Base-by-base conservation (phyloP, 257 asterid genomes). In the Plantago ovata region DNA sequence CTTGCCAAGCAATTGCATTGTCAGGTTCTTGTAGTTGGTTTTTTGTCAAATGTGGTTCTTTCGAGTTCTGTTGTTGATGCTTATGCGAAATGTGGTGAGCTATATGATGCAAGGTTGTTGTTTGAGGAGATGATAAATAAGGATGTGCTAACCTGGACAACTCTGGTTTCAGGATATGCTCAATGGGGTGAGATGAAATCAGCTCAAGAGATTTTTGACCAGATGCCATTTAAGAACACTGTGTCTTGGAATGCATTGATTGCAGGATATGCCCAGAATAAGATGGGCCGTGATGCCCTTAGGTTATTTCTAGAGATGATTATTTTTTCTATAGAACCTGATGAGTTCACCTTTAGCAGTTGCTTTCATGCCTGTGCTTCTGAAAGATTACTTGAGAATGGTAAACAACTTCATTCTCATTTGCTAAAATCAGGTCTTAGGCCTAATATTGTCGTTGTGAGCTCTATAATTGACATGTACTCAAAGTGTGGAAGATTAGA, bases 71-170 rank as follows among this genome's bases (percentile, higher is more conserved):
- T 83, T 48, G 40, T 85, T 10, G 95, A 83, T 62, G 85, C 77
- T 11, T 85, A 88, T 81, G 84, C 83, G 15, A 83, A 75, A 75
- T 79, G 87, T 74, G 89, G 89, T 53, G 74, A 68, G 38, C 23
- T 89, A 72, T 44, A 66, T 44, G 85, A 81, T 69, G 87, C 89
- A 11, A 76, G 81, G 68, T 72, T 67, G 62, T 62, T 85, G 71
- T 85, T 89, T 77, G 83, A 77, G 77, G 81, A 76, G 72, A 83
- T 89, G 84, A 61, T 20, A 20, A 59, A 12, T 56, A 79, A 70
- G 73, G 95, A 85, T 48, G 72, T 81, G 67, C 74, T 79, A 61
- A 77, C 87, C 61, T 89, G 94, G 89, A 89, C 97, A 72, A 84
- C 86, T 51, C 71, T 89, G 77, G 77, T 89, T 52, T 79, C 91